Base-by-base conservation (phyloP, 2,329 filamentous ascomycete species). In the Bipolaris gigantea region DNA sequence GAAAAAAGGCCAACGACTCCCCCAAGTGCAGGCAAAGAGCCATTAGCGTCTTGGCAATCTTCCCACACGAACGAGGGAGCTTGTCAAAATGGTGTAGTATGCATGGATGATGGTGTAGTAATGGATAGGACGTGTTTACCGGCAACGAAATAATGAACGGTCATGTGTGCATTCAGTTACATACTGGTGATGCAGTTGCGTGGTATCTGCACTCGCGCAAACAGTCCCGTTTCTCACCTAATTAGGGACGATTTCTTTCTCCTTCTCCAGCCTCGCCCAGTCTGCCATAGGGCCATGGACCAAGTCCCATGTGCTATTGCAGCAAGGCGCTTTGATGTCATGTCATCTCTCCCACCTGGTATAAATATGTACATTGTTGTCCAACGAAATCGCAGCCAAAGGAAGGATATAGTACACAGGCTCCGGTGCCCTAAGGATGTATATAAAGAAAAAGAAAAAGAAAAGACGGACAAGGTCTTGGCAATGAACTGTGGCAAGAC, bases 291-390 rank as follows among this genome's bases (percentile, higher is more conserved):
- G 39, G 45, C 39, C 43, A 34, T 36, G 27, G 38, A 39, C 27
- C 59, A 27, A 52, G 19, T 36, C 32, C 50, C 19, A 19, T 25
- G 43, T 40, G 50, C 50, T 46, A 25, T 48, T 48, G 35, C 53
- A 46, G 32, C 46, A 49, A 43, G 39, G 18, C 33, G 25, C 40
- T 19, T 34, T 33, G 34, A n/a, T 48, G 42, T 38, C 47, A n/a
- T 48, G 42, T 38, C 47, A 50, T 45, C 33, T 41, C 42, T 23
- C 39, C n/a, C 39, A 19, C 40, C 11, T 33, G 25, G 41, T 53
- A 45, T 39, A 48, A 53, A 41, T 66, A 69, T 67, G 43, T 70
- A 70, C 64, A 61, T 67, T 55, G 63, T 56, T 63, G 58, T 62
- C 64, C 62, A 48, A 55, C 34, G 56, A 52, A 58, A 57, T 39